Base-by-base conservation (phyloP, 768 basidiomycete species). In the Rhizopogon vesiculosus region DNA sequence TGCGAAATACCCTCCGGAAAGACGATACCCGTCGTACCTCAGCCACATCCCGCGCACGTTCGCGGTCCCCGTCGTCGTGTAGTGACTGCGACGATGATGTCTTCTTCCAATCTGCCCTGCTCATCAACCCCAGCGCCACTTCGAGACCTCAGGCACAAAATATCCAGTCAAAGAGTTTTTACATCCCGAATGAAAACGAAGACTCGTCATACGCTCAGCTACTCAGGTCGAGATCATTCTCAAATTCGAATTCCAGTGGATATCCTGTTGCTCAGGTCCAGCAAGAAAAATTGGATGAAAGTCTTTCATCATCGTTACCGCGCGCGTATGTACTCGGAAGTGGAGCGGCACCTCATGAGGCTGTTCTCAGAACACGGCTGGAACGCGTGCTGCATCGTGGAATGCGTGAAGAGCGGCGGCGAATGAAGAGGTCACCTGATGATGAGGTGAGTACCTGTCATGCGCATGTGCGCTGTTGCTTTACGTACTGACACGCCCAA, bases 1-100 rank as follows among this genome's bases (percentile, higher is more conserved):
- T 85, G 48, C 73, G 83, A 50, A 77, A 84, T 58, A 77, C 84
- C 9, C 76, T 85, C 52, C 73, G 79, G 45, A 83, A 75, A 61
- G 79, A 71, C 68, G 73, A 60, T 64, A 72, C 64, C 69, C 78
- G 62, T 66, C 74, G 56, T 66, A 70, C 59, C 44, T 56, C 50
- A 58, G 61, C 41, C 62, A 66, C 55, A 38, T 59, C 49, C 45
- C 51, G 18, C 53, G 39, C 57, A 49, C 33, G 64, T 50, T 45
- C 69, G 19, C 56, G 65, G 65, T 38, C 35, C 10, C 48, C 35
- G 19, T 61, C 73, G 31, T 43, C 53, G 33, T 58, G 59, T 33
- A 68, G 63, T 52, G 59, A 56, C 57, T 58, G 59, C 54, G 63
- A 62, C 45, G 74, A 65, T 40, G 64, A 62, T 45, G 64, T 72